Evolutionary conservation across 139 green algal species (phyloP).

Genomic region (Micractinium conductrix): DNA sequence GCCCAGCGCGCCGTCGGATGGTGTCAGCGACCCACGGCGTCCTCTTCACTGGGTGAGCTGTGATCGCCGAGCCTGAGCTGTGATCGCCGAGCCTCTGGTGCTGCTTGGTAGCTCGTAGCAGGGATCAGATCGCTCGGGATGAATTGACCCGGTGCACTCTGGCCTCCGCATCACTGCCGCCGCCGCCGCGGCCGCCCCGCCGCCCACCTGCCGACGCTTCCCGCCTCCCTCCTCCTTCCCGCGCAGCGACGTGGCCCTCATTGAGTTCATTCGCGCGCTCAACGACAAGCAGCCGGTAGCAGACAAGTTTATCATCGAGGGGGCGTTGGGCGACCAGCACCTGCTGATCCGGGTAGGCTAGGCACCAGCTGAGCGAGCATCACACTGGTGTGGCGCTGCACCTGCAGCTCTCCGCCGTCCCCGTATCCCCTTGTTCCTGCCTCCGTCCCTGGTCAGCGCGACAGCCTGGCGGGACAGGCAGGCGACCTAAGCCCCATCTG

Average conservation of each 20-base stretch:
- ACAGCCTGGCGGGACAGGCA: too few relatives aligned
- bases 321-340: conserved; percentile 43
- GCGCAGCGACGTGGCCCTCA: conserved; percentile 35
- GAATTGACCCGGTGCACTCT: background rate
- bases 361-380: too few relatives aligned
- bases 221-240: background rate
- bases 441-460: background rate
- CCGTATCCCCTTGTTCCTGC: background rate
- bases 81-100: too few relatives aligned
- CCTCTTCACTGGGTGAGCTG: conserved; percentile 10
- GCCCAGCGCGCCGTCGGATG: conserved; percentile 14
- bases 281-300: conserved; percentile 19
- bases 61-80: too few relatives aligned
- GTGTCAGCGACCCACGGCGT: conserved; percentile 10
- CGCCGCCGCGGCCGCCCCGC: too few relatives aligned
- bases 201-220: background rate
- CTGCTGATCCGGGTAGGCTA: conserved; percentile 23
- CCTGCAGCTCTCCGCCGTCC: too few relatives aligned
- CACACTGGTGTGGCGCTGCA: too few relatives aligned
- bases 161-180: background rate
- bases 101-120: too few relatives aligned
- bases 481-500: too few relatives aligned
- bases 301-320: conserved; percentile 36
- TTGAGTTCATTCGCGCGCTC: conserved; percentile 31
- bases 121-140: background rate